Percentiles rank a stretch among this genome's conserved stretches.
phyloP scores from a whole-genome alignment of 2,329 filamentous ascomycete genomes.

The Diaporthe destruens region DNA sequence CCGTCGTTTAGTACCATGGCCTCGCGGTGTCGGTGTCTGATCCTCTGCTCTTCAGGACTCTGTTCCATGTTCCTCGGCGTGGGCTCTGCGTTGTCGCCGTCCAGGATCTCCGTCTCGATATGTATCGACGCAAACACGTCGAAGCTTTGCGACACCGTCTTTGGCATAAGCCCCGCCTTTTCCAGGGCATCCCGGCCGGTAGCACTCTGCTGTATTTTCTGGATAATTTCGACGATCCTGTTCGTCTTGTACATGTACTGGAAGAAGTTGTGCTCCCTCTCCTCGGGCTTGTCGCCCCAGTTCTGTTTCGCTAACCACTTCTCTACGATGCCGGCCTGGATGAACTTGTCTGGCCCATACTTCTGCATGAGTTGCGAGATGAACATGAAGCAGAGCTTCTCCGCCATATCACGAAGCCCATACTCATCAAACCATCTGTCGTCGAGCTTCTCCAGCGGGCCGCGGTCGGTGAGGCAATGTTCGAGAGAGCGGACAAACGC shows the following conservation, averaged over 20 bases:
- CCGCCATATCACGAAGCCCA: conserved; percentile 70
- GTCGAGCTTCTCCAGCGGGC: conserved; percentile 63
- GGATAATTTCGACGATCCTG: conserved; percentile 66
- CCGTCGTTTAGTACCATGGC: conserved; percentile 93
- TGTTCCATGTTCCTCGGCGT: conserved; percentile 61
- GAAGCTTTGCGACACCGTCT: conserved; percentile 45
- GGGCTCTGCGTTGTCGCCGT: conserved; percentile 46
- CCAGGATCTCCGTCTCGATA: conserved; percentile 41
- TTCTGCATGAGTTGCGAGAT: conserved; percentile 70
- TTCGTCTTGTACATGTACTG: conserved; percentile 66
- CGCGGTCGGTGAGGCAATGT: conserved; percentile 63
- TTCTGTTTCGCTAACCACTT: conserved; percentile 81
- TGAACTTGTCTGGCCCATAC: conserved; percentile 67
- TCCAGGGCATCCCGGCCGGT: conserved; percentile 65
- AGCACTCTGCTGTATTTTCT: conserved; percentile 60
- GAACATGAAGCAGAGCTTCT: conserved; percentile 71
- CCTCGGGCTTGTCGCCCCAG: conserved; percentile 70
- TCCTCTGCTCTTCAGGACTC: conserved; percentile 75
- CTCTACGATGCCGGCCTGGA: conserved; percentile 75
- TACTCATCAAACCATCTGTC: conserved; percentile 73
- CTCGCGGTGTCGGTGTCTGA: conserved; percentile 82
- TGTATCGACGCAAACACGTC: conserved; percentile 41
- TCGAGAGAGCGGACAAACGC: conserved; percentile 73
- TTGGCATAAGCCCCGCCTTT: conserved; percentile 62
- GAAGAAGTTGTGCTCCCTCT: conserved; percentile 66